A percentile compares a stretch with the other conserved stretches of the same genome.
Evolutionary conservation across 495 filamentous ascomycete species (phyloP).

Genomic region (Chaetomium fimeti): DNA sequence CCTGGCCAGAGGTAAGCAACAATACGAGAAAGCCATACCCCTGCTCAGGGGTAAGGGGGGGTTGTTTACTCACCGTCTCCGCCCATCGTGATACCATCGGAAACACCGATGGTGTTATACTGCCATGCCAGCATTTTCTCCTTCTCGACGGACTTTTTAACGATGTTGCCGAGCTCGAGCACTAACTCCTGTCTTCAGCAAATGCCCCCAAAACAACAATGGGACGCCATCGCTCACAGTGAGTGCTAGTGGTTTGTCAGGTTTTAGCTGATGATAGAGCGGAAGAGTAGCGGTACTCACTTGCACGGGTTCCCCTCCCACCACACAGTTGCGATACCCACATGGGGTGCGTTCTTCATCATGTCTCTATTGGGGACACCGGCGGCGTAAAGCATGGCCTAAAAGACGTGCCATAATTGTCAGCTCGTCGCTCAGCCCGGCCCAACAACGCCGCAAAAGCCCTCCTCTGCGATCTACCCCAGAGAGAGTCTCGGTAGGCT

Average conservation of each 20-base stretch:
- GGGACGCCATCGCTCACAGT: constrained; percentile 38
- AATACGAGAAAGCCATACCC: not conserved
- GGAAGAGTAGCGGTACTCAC: constrained; percentile 37
- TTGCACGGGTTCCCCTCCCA: constrained; percentile 93
- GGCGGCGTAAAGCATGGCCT: constrained; percentile 96
- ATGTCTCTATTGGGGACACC: constrained; percentile 78
- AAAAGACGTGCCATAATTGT: not conserved
- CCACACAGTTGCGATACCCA: constrained; percentile 88
- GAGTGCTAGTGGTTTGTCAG: constrained; percentile 39
- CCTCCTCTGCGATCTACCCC: not conserved
- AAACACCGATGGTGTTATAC: constrained; percentile 93
- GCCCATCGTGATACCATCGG: constrained; percentile 94
- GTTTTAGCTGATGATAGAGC: constrained; percentile 11
- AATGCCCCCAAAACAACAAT: not conserved
- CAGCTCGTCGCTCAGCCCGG: not conserved
- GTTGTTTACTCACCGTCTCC: constrained; percentile 67
- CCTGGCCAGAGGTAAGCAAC: constrained; percentile 50
- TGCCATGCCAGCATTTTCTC: constrained; percentile 88
- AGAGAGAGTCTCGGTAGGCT: not conserved
- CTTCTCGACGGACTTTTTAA: constrained; percentile 78
- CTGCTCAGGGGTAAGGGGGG: constrained; percentile 11
- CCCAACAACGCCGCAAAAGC: not conserved
- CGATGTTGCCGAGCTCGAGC: constrained; percentile 83
- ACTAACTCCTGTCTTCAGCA: constrained; percentile 49
- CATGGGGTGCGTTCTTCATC: constrained; percentile 89